Evolutionary conservation across 768 basidiomycete species (phyloP), one percentile per base, ranked within the genome.

Genomic region (Chalciporus pseudorubinellus): DNA sequence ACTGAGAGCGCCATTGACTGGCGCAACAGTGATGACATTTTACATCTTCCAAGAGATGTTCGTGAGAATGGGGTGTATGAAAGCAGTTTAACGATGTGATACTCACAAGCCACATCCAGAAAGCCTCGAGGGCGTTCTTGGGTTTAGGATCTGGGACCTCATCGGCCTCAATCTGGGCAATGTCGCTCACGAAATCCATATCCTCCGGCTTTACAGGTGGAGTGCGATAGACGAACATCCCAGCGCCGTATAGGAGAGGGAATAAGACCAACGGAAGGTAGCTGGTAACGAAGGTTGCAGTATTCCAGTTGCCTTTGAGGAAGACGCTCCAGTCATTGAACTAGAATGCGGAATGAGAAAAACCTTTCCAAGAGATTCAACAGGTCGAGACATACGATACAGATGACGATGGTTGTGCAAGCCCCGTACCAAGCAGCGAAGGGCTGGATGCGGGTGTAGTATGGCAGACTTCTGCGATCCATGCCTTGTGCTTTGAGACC

Each of bases 81-180:
- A 26, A 26, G 26, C 26, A 26, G 26, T 6, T 43, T 14, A 9
- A 36, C 16, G 21, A 18, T 7, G 9, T 0, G 28, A 46, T 24
- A 72, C 86, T 73, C 55, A 93, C 87, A 67, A 94, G 70, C 85
- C 85, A 88, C 52, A 69, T 71, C 91, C 92, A 93, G 69, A 92
- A 77, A 22, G 81, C 81, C 50, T 89, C 89, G 3, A 71, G 0
- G 60, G 71, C 79, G 64, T 87, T 92, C 59, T 56, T 81, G 3
- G 92, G 89, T 13, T 83, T 82, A 6, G 78, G 79, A 18, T 91
- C 87, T 39, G 91, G 87, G 59, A 79, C 80, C 75, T 74, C 77
- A 2, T 81, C 83, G 0, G 85, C 84, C 61, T 85, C 84, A 40
- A 89, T 84, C 62, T 85, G 80, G 31, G 78, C 83, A 48, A 89